Percentiles rank a stretch among this genome's conserved stretches.
These are phyloP conservation scores for Mycotypha africana DNA, from an alignment of 371 early-diverging fungal species.

Conservation along the genomic window DNA sequence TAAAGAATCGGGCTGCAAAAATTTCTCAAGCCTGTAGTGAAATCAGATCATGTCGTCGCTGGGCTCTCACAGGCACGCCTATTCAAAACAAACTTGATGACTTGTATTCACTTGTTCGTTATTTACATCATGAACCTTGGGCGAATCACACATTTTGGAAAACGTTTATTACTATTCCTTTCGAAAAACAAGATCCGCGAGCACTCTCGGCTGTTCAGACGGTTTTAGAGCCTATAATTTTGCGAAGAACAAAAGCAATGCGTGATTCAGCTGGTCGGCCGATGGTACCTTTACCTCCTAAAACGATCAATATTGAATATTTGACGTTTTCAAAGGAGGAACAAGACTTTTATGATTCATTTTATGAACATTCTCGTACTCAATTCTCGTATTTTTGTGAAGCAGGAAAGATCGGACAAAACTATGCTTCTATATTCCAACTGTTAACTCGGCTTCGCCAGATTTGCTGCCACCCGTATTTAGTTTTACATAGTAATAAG, in stretches of 20 bases:
- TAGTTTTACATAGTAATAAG: conserved; percentile 33
- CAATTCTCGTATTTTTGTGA: conserved; percentile 39
- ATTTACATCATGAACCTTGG: conserved; percentile 73
- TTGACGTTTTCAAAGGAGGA: conserved; percentile 47
- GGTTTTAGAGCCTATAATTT: conserved; percentile 61
- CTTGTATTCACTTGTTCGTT: conserved; percentile 76
- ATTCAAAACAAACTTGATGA: conserved; percentile 76
- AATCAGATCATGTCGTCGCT: conserved; percentile 62
- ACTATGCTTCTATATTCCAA: conserved; percentile 50
- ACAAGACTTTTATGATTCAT: conserved; percentile 40
- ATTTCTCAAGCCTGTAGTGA: conserved; percentile 55
- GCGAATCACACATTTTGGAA: conserved; percentile 60
- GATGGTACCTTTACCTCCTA: conserved; percentile 59
- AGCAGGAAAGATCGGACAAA: conserved; percentile 34
- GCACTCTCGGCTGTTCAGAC: conserved; percentile 60
- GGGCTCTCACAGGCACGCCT: conserved; percentile 81
- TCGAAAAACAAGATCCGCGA: conserved; percentile 48
- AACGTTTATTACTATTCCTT: conserved; percentile 59
- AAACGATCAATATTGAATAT: conserved; percentile 50
- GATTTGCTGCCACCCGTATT: conserved; percentile 60
- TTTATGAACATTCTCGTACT: conserved; percentile 42
- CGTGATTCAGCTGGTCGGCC: conserved; percentile 49
- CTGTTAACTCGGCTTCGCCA: conserved; percentile 56
- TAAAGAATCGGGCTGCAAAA: conserved; percentile 56
- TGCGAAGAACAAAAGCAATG: conserved; percentile 64